Percentiles rank a stretch among this genome's conserved stretches.
These are phyloP conservation scores for Geosmithia flava DNA, from an alignment of 2,329 filamentous ascomycete genomes.

Conservation along the genomic window DNA sequence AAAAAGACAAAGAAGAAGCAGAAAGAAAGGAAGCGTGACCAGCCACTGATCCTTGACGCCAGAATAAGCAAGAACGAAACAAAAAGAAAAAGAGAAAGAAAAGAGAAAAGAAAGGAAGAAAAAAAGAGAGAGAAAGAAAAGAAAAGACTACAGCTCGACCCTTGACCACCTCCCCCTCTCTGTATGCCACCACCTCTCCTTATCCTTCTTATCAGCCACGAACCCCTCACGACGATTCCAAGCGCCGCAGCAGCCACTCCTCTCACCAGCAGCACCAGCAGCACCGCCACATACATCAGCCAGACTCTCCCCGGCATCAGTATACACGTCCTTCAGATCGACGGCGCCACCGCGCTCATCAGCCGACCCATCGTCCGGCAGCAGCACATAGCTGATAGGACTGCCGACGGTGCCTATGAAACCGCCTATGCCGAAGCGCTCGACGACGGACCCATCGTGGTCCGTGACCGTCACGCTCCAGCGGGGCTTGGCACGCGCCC, in stretches of 20 bases:
- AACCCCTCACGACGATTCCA: conserved; percentile 29
- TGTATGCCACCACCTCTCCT: conserved; percentile 37
- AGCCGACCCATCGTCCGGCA: conserved; percentile 40
- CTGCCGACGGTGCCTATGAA: conserved; percentile 51
- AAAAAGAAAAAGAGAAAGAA: not conserved
- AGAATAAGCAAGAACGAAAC: no score
- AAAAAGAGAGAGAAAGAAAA: not conserved
- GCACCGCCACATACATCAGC: not conserved
- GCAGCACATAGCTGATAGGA: conserved; percentile 46
- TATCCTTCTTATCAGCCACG: conserved; percentile 31
- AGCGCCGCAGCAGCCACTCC: conserved; percentile 30
- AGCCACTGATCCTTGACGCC: not conserved
- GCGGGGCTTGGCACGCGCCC: conserved; percentile 37
- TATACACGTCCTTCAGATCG: conserved; percentile 36
- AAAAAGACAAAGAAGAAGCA: not conserved
- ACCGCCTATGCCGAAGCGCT: conserved; percentile 42
- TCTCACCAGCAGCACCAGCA: conserved; percentile 7
- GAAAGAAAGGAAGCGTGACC: not conserved
- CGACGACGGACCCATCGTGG: conserved; percentile 28
- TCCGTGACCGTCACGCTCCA: conserved; percentile 47
- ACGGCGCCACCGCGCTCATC: conserved; percentile 45
- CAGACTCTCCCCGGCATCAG: conserved; percentile 32
- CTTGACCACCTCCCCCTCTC: conserved; percentile 31
- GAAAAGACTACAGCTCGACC: conserved; percentile 7
- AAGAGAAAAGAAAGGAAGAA: not conserved